Percentiles rank a stretch among this genome's conserved stretches.
Evolutionary conservation across 2,329 filamentous ascomycete genomes (phyloP).

Genomic region (Xylaria sp.): DNA sequence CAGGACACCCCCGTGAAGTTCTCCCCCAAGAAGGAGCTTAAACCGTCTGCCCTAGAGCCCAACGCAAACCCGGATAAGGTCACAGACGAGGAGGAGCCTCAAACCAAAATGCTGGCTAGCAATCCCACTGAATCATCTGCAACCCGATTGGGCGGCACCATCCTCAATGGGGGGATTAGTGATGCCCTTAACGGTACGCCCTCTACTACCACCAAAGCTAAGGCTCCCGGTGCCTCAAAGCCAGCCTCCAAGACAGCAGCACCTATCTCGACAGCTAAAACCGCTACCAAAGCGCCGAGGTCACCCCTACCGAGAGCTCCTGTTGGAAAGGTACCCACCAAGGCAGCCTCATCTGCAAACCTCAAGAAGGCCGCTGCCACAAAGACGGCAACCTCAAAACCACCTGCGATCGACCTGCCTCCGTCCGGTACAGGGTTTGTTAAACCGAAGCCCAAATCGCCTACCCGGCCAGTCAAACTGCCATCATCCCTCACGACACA

Average conservation of each 20-base stretch:
- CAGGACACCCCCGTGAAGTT: constrained; percentile 37
- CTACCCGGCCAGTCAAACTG: constrained; percentile 73
- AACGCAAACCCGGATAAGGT: constrained; percentile 55
- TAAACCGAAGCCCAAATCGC: constrained; percentile 73
- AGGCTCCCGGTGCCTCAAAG: constrained; percentile 44
- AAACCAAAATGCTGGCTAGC: constrained; percentile 47
- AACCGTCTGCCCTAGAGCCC: constrained; percentile 44
- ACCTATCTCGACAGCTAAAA: constrained; percentile 46
- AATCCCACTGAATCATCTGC: constrained; percentile 47
- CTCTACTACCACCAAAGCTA: constrained; percentile 46
- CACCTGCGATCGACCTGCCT: constrained; percentile 54
- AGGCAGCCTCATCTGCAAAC: constrained; percentile 50
- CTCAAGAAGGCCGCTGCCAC: constrained; percentile 47
- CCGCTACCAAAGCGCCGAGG: constrained; percentile 50
- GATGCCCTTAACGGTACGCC: constrained; percentile 39
- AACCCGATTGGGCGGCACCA: constrained; percentile 35
- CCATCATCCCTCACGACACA: constrained; percentile 75
- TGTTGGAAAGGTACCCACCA: constrained; percentile 51
- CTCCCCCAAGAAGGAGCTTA: constrained; percentile 43
- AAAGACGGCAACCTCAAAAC: constrained; percentile 52
- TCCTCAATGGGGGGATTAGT: constrained; percentile 34
- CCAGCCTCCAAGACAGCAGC: constrained; percentile 36
- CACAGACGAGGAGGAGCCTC: constrained; percentile 52
- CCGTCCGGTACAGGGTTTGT: constrained; percentile 57
- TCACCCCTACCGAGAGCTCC: constrained; percentile 49